Evolutionary conservation across 306 rosid species (phyloP), one percentile per base, ranked within the genome.

Genomic region (Hippophae tibetana): DNA sequence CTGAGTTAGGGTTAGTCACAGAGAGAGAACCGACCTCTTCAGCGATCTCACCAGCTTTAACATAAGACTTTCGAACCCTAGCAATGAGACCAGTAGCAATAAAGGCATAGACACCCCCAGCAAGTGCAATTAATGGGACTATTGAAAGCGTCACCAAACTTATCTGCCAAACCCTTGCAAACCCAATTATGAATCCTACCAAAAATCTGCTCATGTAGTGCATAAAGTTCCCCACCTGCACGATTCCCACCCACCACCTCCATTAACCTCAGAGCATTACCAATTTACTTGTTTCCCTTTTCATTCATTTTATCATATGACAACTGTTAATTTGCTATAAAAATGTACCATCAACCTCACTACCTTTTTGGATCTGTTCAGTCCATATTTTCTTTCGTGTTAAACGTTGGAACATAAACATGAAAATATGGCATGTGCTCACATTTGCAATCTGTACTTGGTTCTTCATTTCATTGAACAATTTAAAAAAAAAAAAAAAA

Each of bases 41-140:
- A 10, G 98, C 98, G 13, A 92, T 92, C 80, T 87, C 96, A 65
- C 98, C 96, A 40, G 98, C 98, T 64, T 76, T 78, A 45, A 92
- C 93, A 49, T 92, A 92, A 51, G 93, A 83, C 66, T 92, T 87
- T 43, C 93, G 58, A 48, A 87, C 75, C 44, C 86, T 67, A 10
- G 93, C 87, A 80, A 87, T 78, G 53, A 92, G 95, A 9, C 98
- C 98, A 66, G 80, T 76, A 12, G 93, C 75, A 3, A 87, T 86
- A 41, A 72, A 92, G 27, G 98, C 98, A 75, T 92, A 92, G 65
- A 80, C 74, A 42, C 96, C 98, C 6, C 98, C 98, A 56, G 98
- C 96, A 58, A 92, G 78, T 1, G 96, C 98, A 74, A 92, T 92
- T 61, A 85, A 79, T 13, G 98, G 98, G 2, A 92, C 95, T 47